Base-by-base conservation (phyloP, 78 protist species). In the Dictyostelium brefeldianum region DNA sequence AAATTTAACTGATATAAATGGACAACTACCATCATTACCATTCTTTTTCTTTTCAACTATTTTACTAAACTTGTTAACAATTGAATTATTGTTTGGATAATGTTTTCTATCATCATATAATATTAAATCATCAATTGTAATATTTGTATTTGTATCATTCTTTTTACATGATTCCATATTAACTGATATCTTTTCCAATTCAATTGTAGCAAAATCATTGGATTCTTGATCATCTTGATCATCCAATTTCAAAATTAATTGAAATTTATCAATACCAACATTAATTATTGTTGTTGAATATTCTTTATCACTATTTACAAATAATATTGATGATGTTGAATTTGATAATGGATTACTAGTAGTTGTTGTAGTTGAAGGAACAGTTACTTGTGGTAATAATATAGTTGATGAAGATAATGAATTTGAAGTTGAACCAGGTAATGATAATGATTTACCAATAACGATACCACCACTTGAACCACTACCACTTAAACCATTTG, bases 261-360 rank as follows among this genome's bases (percentile, higher is more conserved):
- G 46, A 20, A 78, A 78, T 54, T 18, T 27, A 15, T 51, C 47
- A 36, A 78, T 22, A 51, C 46, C 36, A 18, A 78, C 59, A 75
- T 75, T 43, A 25, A 46, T 75, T 20, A 29, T 25, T 9, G 41
- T 75, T 27, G 43, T 48, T 43, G 27, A 41, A 50, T 75, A 25
- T 27, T 75, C 47, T 67, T 67, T 73, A 73, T 73, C 79, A 17
- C 25, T 73, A 31, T 73, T 47, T 73, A 73, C 79, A 47, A 73
- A 36, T 31, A 67, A 67, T 31, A 20, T 67, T 9, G 75, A 67
- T 29, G 75, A 27, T 67, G 75, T 29, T 51, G 56, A 36, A 10
- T 31, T 22, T 22, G 70, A 62, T 62, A 62, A 62, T 62, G 70
- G 10, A n/a, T 12, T 20, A 18, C 8, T 56, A 18, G 18, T 57